Base-by-base conservation (phyloP, 768 basidiomycete species). In the Lyophyllum atratum region DNA sequence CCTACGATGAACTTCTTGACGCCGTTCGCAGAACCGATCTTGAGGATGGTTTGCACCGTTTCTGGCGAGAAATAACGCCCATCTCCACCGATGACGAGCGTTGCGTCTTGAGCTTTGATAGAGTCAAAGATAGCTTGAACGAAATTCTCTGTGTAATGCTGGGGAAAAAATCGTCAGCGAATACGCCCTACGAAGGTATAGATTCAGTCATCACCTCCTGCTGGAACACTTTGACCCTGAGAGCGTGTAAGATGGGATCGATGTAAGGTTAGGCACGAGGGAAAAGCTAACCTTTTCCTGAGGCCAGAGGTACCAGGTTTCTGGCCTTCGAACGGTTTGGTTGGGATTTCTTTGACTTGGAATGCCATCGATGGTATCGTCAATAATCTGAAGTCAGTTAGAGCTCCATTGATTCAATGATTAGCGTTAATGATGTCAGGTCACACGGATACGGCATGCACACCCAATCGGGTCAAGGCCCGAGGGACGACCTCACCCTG, bases 101-200 rank as follows among this genome's bases (percentile, higher is more conserved):
- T 94, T 53, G 86, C 77, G 26, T 84, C 93, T 59, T 89, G 74
- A 49, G 85, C 83, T 6, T 89, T 84, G 74, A 98, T 92, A 53
- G 95, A 92, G 73, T 92, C 85, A 67, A 95, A 83, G 79, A 94
- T 99, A 63, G 96, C 76, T 74, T 98, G 96, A 56, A 98, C 72
- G 66, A 99, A 99, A 81, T 98, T 99, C 77, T 98, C 97, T 44
- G 97, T 99, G 78, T 98, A 99, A 80, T 98, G 88, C 93, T 95
- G 66, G 43, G 46, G 51, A 47, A 46, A 15, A 47, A 46, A 15
- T n/a, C 24, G 29, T 55, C 52, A 65, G 57, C 53, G 22, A 59
- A 46, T 22, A 33, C 37, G 14, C 54, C 26, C 21, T 44, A 50
- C 17, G 11, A 6, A 53, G 29, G 22, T 50, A 29, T 22, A 26